Base-by-base conservation (phyloP, 768 basidiomycete genomes). In the Rhizopogon vinicolor region DNA sequence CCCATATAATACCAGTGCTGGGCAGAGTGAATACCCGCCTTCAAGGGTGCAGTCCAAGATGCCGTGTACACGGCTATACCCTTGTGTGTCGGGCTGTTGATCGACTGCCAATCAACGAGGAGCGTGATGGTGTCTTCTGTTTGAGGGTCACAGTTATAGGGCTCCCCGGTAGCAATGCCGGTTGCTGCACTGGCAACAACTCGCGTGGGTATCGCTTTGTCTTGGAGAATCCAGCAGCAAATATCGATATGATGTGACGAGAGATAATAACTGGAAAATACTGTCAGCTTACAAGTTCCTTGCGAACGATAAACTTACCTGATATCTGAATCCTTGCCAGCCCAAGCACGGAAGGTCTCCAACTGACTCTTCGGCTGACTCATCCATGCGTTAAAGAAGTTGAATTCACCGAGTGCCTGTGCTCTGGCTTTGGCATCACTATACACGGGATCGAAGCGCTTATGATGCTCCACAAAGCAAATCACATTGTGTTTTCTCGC, bases 351-450 rank as follows among this genome's bases (percentile, higher is more conserved):
- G 83, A 96, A 97, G 0, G 94, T 96, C 71, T 93, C 91, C 28
- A 97, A 80, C 71, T 97, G 94, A 63, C 83, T 86, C 74, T 97
- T 97, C 42, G 94, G 94, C 70, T 96, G 94, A 65, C 90, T 93
- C 94, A 97, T 97, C 92, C 94, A 96, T 39, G 93, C 91, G 62
- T 77, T 91, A 83, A 93, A 96, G 73, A 93, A 96, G 74, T 94
- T 96, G 75, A 94, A 93, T 70, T 95, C 91, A 35, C 93, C 92
- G 25, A 95, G 78, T 7, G 80, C 72, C 28, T 78, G 80, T 29
- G 88, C 88, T 51, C 87, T 85, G 4, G 84, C 86, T 63, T 84
- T 87, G 40, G 93, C 94, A 67, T 97, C 93, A 63, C 88, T 89
- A 75, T 97, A 96, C 12, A 87, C 92, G 5, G 94, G 94, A 71